Evolutionary conservation across 2,329 filamentous ascomycete species (phyloP), one percentile per base, ranked within the genome.

Genomic region (Aspergillus sp.): DNA sequence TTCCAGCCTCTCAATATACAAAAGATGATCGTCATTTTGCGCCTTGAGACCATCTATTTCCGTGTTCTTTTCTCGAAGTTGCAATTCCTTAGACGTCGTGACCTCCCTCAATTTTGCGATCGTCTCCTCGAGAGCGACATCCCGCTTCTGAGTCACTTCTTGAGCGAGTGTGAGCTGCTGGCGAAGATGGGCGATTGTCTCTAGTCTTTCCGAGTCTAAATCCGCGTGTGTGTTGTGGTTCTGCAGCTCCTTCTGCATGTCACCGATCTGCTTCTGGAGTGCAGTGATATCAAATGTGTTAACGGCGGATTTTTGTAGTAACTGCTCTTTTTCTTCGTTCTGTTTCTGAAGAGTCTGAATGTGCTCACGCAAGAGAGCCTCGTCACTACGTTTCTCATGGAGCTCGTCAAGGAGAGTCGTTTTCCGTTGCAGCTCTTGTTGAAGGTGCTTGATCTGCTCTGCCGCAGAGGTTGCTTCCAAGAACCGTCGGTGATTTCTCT

Each of bases 371-470:
- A 65, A 48, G 10, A 50, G 35, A 5, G 46, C 42, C 34, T 58
- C 56, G 2, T 65, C 57, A 4, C 42, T 49, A 5, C 49, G 45
- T 19, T 53, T 51, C 6, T 44, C 49, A 28, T 61, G 51, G 2
- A 61, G 42, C 26, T 65, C 58, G 4, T 59, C 52, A 5, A 69
- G 41, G 9, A 60, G 45, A 8, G 45, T 41, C 4, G 57, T 52
- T 39, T 65, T 67, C 12, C 48, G 54, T 42, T 66, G 57, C n/a
- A 70, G 33, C 40, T 69, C 67, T 7, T 51, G 44, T 40, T 68
- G 64, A n/a, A 70, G 54, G 31, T 68, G 60, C 7, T 58, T 59
- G 42, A 68, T 63, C 47, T 70, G 64, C 33, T 68, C 65, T 7
- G 50, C 58, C 5, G 63, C 64, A 9, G 65, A 68, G 26, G 56